Conservation (phyloP, 768 basidiomycete genomes). For the Asterophora parasitica region DNA sequence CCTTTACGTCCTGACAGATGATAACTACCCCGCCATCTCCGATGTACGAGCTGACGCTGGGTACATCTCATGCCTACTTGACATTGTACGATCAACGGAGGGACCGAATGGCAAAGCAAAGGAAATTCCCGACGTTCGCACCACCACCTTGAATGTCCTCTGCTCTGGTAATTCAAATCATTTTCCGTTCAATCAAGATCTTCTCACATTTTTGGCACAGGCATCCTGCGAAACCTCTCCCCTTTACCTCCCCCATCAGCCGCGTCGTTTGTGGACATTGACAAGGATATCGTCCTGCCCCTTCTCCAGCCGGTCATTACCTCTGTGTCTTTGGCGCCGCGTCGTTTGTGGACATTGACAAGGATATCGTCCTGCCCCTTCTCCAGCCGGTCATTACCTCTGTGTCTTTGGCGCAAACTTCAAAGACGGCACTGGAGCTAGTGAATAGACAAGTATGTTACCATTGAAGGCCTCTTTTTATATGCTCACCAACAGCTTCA, state of each 20-base stretch:
- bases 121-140: conserved; percentile 42
- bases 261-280: conserved; percentile 60
- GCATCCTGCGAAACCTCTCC: conserved; percentile 70
- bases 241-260: conserved; percentile 69
- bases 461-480: neutral
- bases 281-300: conserved; percentile 68
- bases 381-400: conserved; percentile 63
- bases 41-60: conserved; percentile 56
- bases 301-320: conserved; percentile 63
- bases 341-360: conserved; percentile 64
- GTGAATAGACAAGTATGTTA: conserved; percentile 44
- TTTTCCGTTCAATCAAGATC: neutral
- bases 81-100: conserved; percentile 44
- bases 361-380: conserved; percentile 66
- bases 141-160: conserved; percentile 56
- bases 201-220: conserved; percentile 28
- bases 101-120: conserved; percentile 34
- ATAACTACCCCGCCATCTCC: conserved; percentile 73
- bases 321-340: too few relatives aligned
- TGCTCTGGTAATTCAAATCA: conserved; percentile 50
- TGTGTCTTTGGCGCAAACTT: conserved; percentile 47
- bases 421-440: conserved; percentile 47
- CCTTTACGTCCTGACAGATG: conserved; percentile 88
- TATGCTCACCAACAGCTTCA: neutral
- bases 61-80: conserved; percentile 62